These are phyloP conservation scores for Pyrus communis DNA, from an alignment of 306 rosid genomes.

Conservation along the genomic window DNA sequence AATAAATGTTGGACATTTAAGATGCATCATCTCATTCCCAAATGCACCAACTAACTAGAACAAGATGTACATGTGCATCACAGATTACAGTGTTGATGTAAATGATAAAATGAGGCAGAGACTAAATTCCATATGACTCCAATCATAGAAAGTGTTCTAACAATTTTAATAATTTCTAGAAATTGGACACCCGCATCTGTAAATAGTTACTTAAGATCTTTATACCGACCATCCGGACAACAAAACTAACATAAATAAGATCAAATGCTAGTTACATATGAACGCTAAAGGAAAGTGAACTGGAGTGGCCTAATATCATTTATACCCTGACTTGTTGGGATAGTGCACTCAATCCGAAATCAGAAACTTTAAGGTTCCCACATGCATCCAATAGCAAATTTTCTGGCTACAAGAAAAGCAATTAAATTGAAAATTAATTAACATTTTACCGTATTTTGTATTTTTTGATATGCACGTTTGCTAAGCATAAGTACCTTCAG, in stretches of 20 bases:
- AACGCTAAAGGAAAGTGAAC: constrained; percentile 15
- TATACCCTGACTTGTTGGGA: constrained; percentile 92
- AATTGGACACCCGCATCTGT: not conserved
- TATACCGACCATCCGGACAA: not conserved
- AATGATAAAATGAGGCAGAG: not conserved
- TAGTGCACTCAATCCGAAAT: constrained; percentile 93
- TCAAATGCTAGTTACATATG: constrained; percentile 1
- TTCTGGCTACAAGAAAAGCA: constrained; percentile 65
- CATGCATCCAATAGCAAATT: constrained; percentile 73
- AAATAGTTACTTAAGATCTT: not conserved
- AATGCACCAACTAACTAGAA: not conserved
- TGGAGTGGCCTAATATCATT: constrained; percentile 10
- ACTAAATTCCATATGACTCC: not conserved
- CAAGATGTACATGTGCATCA: not conserved
- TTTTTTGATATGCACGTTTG: not conserved
- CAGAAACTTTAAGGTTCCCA: constrained; percentile 93
- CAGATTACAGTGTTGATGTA: not conserved
- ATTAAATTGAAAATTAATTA: not conserved
- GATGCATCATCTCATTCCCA: not conserved
- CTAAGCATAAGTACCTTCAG: constrained; percentile 54
- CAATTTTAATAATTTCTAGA: not conserved
- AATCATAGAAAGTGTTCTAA: not conserved
- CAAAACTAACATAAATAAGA: constrained; percentile 2
- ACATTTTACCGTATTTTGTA: not conserved
- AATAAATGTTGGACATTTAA: constrained; percentile 2